Percentiles rank a stretch among this genome's conserved stretches.
These are phyloP conservation scores for Chenopodium album DNA, from an alignment of 148 eudicot genomes.

Conservation along the genomic window DNA sequence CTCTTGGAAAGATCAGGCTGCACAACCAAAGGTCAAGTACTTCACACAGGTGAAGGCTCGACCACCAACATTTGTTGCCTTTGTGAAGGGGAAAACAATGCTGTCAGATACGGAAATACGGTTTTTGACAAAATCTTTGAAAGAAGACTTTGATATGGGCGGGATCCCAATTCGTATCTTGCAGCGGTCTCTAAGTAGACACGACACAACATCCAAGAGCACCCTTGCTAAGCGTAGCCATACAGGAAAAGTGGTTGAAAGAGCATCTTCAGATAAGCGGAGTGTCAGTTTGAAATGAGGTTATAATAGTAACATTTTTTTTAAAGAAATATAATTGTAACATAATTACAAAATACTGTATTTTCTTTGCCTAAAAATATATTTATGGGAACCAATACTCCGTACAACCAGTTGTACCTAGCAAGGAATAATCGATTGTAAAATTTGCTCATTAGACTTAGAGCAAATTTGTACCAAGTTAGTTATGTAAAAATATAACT, in stretches of 20 bases:
- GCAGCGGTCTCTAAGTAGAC: conserved; percentile 54
- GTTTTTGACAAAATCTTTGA: conserved; percentile 76
- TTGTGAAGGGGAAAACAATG: conserved; percentile 67
- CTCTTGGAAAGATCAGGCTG: conserved; percentile 89
- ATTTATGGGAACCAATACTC: not conserved
- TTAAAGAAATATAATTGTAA: not conserved
- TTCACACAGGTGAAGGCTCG: conserved; percentile 98
- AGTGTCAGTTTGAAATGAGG: conserved; percentile 3
- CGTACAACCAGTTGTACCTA: too few relatives aligned
- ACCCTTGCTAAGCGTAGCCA: conserved; percentile 23
- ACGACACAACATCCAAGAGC: conserved; percentile 23
- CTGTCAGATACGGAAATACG: conserved; percentile 79
- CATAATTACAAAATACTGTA: not conserved
- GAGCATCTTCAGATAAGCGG: conserved; percentile 64
- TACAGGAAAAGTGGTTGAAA: conserved; percentile 33
- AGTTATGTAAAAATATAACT: too few relatives aligned
- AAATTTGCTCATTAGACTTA: too few relatives aligned
- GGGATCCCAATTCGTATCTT: conserved; percentile 87
- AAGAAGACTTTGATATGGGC: conserved; percentile 90
- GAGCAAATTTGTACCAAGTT: too few relatives aligned
- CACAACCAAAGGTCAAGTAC: conserved; percentile 87
- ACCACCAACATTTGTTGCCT: conserved; percentile 96
- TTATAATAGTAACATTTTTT: not conserved
- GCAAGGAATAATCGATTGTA: too few relatives aligned
- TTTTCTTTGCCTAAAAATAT: not conserved